These are phyloP conservation scores for Zygosaccharomyces sapae DNA, from an alignment of 1,139 yeast genomes.

Conservation along the genomic window DNA sequence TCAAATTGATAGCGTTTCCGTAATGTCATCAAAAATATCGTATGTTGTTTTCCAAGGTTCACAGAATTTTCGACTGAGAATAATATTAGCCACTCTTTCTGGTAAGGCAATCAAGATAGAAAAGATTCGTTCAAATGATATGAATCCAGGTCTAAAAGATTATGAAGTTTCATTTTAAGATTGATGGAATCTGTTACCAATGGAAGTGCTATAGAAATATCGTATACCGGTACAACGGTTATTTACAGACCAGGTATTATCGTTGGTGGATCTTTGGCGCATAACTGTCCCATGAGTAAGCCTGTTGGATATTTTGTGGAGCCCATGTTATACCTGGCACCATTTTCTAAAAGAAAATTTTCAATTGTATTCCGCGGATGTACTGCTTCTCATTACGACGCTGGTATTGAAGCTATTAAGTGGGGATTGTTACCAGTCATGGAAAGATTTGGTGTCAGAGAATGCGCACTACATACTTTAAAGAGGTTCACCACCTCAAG, in stretches of 20 bases:
- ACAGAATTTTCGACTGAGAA: conserved; percentile 70
- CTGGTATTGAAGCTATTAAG: conserved; percentile 85
- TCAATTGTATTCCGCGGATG: conserved; percentile 77
- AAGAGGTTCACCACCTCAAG: conserved; percentile 90
- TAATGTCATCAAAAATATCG: conserved; percentile 20
- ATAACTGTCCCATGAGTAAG: conserved; percentile 71
- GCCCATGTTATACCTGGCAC: conserved; percentile 82
- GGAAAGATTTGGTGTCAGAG: conserved; percentile 92
- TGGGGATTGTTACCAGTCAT: conserved; percentile 87
- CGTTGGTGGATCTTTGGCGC: conserved; percentile 80
- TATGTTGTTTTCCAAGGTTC: conserved; percentile 57
- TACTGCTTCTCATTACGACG: conserved; percentile 67
- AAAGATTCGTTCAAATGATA: conserved; percentile 77
- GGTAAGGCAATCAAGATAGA: conserved; percentile 82
- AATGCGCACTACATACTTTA: conserved; percentile 81
- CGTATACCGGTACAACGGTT: conserved; percentile 96
- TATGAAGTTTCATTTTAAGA: conserved; percentile 85
- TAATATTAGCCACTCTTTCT: conserved; percentile 74
- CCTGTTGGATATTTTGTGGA: conserved; percentile 90
- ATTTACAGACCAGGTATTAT: conserved; percentile 87
- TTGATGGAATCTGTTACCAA: conserved; percentile 84
- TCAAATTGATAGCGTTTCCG: neutral
- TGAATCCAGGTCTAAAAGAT: conserved; percentile 90
- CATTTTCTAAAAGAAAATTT: conserved; percentile 86
- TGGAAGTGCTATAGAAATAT: conserved; percentile 86